A percentile compares a stretch with the other conserved stretches of the same genome.
phyloP scores from a whole-genome alignment of 176 grass and related monocot species.

The bread wheat (Triticum aestivum) region DNA sequence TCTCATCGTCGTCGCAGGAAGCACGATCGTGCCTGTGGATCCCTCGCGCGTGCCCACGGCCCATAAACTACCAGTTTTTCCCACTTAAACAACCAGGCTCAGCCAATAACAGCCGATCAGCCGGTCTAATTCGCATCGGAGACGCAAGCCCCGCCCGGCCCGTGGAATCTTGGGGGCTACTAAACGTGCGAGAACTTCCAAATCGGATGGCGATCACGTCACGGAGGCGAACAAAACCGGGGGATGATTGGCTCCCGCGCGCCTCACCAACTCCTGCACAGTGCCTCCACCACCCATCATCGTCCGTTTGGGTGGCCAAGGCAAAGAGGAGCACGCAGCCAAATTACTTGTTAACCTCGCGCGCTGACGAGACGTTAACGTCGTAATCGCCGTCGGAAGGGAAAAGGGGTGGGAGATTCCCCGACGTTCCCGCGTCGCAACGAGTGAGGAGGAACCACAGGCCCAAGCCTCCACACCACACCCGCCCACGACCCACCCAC shows the following conservation, averaged over 20 bases:
- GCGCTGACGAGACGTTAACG: not conserved
- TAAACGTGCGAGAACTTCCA: not conserved
- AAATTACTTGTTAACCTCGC: not conserved
- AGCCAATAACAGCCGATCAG: not conserved
- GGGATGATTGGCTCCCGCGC: not conserved
- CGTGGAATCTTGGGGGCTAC: not conserved
- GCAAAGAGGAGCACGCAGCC: not conserved
- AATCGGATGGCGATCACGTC: not conserved
- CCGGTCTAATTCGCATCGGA: not conserved
- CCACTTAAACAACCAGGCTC: not conserved
- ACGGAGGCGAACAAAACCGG: not conserved
- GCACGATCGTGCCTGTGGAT: not conserved
- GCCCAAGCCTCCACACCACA: conserved; percentile 32
- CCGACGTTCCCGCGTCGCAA: not conserved
- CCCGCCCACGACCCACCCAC: conserved; percentile 2
- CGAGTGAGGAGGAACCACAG: not conserved
- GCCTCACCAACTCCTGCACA: not conserved
- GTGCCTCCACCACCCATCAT: not conserved
- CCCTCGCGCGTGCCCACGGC: not conserved
- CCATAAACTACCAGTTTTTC: not conserved
- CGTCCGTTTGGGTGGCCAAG: not conserved
- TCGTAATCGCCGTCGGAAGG: not conserved
- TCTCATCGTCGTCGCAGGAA: not conserved
- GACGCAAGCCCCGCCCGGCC: not conserved
- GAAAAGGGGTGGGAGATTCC: not conserved